phyloP scores from a whole-genome alignment of 495 filamentous ascomycete species.

The Tuber aestivum region DNA sequence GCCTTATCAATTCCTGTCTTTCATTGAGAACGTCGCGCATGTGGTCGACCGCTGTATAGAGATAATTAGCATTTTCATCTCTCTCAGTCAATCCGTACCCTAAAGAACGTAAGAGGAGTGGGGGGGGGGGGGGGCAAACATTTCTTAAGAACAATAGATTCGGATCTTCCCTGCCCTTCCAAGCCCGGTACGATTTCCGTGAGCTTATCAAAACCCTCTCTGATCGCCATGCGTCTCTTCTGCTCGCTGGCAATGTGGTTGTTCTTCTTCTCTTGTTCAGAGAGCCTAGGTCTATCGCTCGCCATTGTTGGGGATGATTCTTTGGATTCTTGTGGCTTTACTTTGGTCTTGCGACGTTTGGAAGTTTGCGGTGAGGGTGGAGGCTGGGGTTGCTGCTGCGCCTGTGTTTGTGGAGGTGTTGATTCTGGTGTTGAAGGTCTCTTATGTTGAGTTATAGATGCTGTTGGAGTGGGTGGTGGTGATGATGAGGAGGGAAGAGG shows the following conservation, averaged over 20 bases:
- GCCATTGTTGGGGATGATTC: slow-evolving; percentile 23
- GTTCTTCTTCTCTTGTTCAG: slow-evolving; percentile 79
- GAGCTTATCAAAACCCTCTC: slow-evolving; percentile 78
- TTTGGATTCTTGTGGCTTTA: slow-evolving; percentile 19
- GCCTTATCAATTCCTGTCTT: slow-evolving; percentile 57
- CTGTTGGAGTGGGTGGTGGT: slow-evolving; percentile 11
- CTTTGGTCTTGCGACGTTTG: slow-evolving; percentile 19
- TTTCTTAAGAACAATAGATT: slow-evolving; percentile 71
- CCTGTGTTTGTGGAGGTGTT: slow-evolving; percentile 7
- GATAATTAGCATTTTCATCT: slow-evolving; percentile 13
- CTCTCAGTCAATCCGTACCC: background rate
- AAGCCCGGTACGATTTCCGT: slow-evolving; percentile 77
- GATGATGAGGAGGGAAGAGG: slow-evolving; percentile 6
- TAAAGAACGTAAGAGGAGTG: background rate
- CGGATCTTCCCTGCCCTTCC: slow-evolving; percentile 76
- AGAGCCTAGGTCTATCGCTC: slow-evolving; percentile 57
- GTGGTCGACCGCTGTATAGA: slow-evolving; percentile 57
- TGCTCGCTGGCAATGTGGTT: slow-evolving; percentile 89
- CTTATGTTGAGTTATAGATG: slow-evolving; percentile 3
- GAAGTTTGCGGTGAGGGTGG: slow-evolving; percentile 7
- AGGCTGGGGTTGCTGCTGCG: slow-evolving; percentile 4
- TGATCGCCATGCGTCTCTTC: slow-evolving; percentile 78
- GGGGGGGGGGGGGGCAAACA: slow-evolving; percentile 23
- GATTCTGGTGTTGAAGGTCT: slow-evolving; percentile 10
- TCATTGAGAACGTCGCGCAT: slow-evolving; percentile 60